phyloP scores from a whole-genome alignment of 139 green algal species.

The Chara braunii region DNA sequence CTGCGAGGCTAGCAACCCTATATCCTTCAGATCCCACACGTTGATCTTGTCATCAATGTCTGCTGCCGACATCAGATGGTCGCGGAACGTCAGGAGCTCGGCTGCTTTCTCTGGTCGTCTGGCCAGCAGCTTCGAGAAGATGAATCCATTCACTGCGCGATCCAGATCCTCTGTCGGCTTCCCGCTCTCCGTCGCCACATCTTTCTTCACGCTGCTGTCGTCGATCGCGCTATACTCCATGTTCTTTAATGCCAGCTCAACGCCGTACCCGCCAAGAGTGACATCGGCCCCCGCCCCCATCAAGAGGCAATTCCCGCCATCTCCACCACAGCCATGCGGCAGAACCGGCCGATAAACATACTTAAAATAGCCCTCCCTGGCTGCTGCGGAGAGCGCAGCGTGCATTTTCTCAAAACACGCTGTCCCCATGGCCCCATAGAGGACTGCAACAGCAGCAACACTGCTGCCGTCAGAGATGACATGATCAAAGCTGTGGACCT shows the following conservation, averaged over 20 bases:
- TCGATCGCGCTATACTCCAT: slow-evolving; percentile 95
- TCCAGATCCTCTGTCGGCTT: not conserved
- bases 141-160: slow-evolving; percentile 60
- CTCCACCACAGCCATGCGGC: not conserved
- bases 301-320: not conserved
- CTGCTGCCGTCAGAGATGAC: not conserved
- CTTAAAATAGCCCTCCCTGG: not conserved
- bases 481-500: slow-evolving; percentile 10
- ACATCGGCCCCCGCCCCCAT: slow-evolving; percentile 23
- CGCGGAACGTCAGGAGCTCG: slow-evolving; percentile 68
- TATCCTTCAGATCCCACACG: slow-evolving; percentile 72
- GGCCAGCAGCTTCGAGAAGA: slow-evolving; percentile 56
- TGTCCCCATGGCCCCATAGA: slow-evolving; percentile 58
- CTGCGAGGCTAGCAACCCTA: slow-evolving; percentile 78
- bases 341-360: slow-evolving; percentile 31
- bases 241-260: slow-evolving; percentile 94
- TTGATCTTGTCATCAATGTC: slow-evolving; percentile 56
- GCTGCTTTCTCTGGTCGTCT: slow-evolving; percentile 47
- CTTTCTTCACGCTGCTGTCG: slow-evolving; percentile 56
- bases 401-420: slow-evolving; percentile 56
- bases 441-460: slow-evolving; percentile 28
- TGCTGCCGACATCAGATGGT: slow-evolving; percentile 56
- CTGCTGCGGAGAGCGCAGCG: slow-evolving; percentile 31
- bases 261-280: slow-evolving; percentile 70
- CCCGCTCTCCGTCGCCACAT: slow-evolving; percentile 15